Conservation (phyloP, 495 filamentous ascomycete species). For the Talaromyces adpressus region DNA sequence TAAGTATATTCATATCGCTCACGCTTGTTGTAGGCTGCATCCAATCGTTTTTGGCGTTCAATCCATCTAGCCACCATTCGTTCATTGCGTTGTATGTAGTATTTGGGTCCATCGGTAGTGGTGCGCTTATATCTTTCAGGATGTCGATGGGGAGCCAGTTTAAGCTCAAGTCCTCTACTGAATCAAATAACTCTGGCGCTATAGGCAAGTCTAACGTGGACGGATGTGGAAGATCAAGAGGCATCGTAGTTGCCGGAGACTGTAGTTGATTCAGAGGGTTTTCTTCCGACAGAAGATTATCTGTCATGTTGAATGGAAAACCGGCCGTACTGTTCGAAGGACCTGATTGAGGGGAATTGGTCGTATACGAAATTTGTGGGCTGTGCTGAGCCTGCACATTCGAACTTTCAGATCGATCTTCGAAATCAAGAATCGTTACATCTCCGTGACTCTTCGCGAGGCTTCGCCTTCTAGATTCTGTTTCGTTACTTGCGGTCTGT, state of each 20-base stretch:
- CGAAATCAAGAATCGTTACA: background rate
- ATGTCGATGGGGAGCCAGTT: conserved; percentile 33
- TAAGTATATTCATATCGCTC: conserved; percentile 3
- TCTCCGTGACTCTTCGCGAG: background rate
- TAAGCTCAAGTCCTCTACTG: conserved; percentile 22
- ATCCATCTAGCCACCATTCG: conserved; percentile 6
- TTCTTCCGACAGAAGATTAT: background rate
- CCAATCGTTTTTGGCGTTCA: conserved; percentile 13
- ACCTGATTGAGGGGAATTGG: background rate
- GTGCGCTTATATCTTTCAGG: conserved; percentile 3
- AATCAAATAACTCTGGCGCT: conserved; percentile 2
- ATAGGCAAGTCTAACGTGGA: background rate
- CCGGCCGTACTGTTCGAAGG: background rate
- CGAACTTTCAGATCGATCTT: background rate
- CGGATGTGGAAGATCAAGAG: background rate
- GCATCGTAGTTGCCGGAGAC: background rate
- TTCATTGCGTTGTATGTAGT: background rate
- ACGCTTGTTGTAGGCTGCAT: conserved; percentile 22
- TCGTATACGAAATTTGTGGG: background rate
- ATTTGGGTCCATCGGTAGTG: background rate
- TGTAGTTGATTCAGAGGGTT: background rate
- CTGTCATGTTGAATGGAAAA: background rate
- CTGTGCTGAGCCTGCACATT: background rate
- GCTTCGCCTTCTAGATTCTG: background rate
- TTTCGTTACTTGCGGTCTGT: background rate